Conservation (phyloP, 495 filamentous ascomycete species). For the Penicillium waksmanii region DNA sequence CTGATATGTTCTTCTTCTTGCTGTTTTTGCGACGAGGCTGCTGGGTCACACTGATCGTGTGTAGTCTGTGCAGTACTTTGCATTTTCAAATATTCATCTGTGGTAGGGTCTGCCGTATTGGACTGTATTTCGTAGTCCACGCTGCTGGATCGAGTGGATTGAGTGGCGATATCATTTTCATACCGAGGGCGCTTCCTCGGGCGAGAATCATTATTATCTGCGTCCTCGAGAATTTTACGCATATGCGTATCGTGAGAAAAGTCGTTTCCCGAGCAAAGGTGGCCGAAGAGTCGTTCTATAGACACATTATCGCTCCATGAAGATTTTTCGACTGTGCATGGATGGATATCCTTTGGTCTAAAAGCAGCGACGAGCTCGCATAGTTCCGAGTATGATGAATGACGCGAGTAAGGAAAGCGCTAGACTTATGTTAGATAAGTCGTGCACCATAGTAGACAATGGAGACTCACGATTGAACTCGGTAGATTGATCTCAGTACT, state of each 20-base stretch:
- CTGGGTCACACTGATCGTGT: neutral
- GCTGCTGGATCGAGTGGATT: constrained; percentile 24
- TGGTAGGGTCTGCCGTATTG: neutral
- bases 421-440: constrained; percentile 18
- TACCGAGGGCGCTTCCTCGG: constrained; percentile 33
- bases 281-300: constrained; percentile 70
- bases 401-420: constrained; percentile 85
- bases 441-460: neutral
- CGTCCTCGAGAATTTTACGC: constrained; percentile 34
- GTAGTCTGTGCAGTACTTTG: neutral
- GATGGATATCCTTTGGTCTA: constrained; percentile 75
- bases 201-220: constrained; percentile 24
- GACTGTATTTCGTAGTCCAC: constrained; percentile 7
- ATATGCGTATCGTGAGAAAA: constrained; percentile 74
- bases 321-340: constrained; percentile 73
- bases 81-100: neutral
- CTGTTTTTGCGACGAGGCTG: neutral
- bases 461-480: constrained; percentile 31
- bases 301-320: constrained; percentile 66
- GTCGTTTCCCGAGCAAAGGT: constrained; percentile 59
- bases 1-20: neutral
- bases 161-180: constrained; percentile 25
- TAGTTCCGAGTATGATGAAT: constrained; percentile 84
- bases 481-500: constrained; percentile 12
- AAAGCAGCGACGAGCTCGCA: constrained; percentile 71